Base-by-base conservation (phyloP, 139 green algal species). In the Picochlorum sp. region DNA sequence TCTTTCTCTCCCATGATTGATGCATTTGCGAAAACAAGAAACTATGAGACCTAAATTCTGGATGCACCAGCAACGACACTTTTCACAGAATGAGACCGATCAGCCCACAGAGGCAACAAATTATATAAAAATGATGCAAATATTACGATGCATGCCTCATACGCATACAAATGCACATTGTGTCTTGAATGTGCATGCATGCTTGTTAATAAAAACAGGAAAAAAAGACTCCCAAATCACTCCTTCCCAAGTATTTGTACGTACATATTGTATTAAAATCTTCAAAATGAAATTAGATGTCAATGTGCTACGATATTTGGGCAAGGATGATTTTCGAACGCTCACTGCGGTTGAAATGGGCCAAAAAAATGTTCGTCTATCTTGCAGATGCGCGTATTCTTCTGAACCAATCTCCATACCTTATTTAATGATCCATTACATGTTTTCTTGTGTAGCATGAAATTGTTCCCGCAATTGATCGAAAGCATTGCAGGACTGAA, bases 311-410 rank as follows among this genome's bases (percentile, higher is more conserved):
- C 89, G 92, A 1, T 96, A 98, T 74, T 63, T 99, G 4, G 79
- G 75, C 2, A 90, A 84, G 50, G 94, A 99, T 60, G 92, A 98
- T n/a, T 97, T 92, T 34, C 72, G 94, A 4, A 81, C 92, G 18
- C 80, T 99, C 10, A 95, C 88, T 4, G 87, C 94, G 1, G 85
- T 98, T 20, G 94, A 99, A 71, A 93, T 98, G 82, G 94, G 94
- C 14, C 90, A 97, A 73, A 92, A 91, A 61, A 99, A 98, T 60
- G 86, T 92, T 68, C 74, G 83, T 30, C 4, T 14, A 15, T 10
- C 38, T 34, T 30, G 8, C 41, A 20, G n/a, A 41, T 28, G n/a
- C 18, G 47, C 47, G 6, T n/a, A 10, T 21, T 26, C 1, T 10
- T 26, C 18, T 26, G n/a, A 20, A 20, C 13, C 6, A 32, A 18